Evolutionary conservation across 2,329 filamentous ascomycete genomes (phyloP), one percentile per base, ranked within the genome.

Genomic region (Claviceps arundinis): DNA sequence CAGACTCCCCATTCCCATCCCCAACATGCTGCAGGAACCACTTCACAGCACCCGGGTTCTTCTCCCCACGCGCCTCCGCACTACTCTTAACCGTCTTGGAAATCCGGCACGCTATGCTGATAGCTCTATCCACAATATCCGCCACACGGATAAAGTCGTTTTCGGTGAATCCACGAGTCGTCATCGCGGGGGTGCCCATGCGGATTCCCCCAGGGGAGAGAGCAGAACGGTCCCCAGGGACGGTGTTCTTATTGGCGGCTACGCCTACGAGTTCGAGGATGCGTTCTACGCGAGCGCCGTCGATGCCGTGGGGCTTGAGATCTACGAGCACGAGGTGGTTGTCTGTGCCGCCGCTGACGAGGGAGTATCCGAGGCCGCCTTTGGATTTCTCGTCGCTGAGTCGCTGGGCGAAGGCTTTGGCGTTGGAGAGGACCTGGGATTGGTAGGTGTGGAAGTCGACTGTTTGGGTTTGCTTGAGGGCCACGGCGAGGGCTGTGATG

Each of bases 231-330:
- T 98, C 93, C 44, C 91, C 93, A 1, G 93, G 93, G 0, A 96
- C 91, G 7, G 93, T 96, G 74, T 98, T 98, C 79, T 98, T 98
- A 78, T 98, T 98, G 66, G 87, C 86, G n/a, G 93, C 93, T 50
- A 97, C 91, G 61, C 91, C 91, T 58, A 94, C 89, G 47, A 95
- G 81, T 68, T 96, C 90, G 24, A 96, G 78, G 16, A 95, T 83
- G 47, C 89, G 84, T 73, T 96, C 90, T 14, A 95, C 89, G 50
- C 90, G 84, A 24, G 86, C 85, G 59, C 90, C 90, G 64, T 98
- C 93, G 55, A 98, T 82, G 53, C 78, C 77, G 65, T 93, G 87
- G 40, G 87, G 82, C 73, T 95, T 95, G 49, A 98, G 80, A 68
- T 98, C 93, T 48, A 93, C 76, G 17, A 98, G 79, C 11, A 98